These are phyloP conservation scores for Magnolia sinica DNA, from an alignment of 164 flowering plant genomes.

Conservation along the genomic window DNA sequence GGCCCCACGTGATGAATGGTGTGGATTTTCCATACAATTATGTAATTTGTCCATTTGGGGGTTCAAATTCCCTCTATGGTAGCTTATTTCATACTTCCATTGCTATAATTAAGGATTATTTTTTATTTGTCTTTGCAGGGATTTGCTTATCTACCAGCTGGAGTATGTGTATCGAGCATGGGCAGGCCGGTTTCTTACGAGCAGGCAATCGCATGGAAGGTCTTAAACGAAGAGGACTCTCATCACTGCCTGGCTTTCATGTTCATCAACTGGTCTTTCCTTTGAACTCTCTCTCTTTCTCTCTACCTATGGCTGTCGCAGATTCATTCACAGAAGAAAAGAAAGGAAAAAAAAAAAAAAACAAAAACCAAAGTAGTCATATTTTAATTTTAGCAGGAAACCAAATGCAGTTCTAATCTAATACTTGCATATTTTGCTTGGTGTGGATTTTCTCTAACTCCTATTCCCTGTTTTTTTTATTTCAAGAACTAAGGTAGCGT, in stretches of 20 bases:
- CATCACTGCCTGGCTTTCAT: conserved; percentile 80
- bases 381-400: no score
- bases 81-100: background rate
- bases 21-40: background rate
- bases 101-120: background rate
- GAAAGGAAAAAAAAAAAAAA: no score
- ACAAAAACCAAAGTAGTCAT: no score
- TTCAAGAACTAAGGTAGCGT: no score
- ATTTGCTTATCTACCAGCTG: conserved; percentile 64
- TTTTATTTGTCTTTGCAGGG: conserved; percentile 45
- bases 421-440: no score
- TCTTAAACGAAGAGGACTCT: conserved; percentile 56
- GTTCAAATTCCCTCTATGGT: background rate
- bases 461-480: no score
- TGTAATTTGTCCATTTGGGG: background rate
- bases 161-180: conserved; percentile 80
- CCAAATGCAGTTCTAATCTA: no score
- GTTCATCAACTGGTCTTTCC: conserved; percentile 88
- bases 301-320: background rate
- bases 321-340: no score
- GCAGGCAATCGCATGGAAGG: conserved; percentile 83
- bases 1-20: background rate
- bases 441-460: no score
- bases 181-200: conserved; percentile 74
- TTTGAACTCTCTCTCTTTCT: conserved; percentile 25